Base-by-base conservation (phyloP, 2,329 filamentous ascomycete species). In the Coniochaeta pulveracea region DNA sequence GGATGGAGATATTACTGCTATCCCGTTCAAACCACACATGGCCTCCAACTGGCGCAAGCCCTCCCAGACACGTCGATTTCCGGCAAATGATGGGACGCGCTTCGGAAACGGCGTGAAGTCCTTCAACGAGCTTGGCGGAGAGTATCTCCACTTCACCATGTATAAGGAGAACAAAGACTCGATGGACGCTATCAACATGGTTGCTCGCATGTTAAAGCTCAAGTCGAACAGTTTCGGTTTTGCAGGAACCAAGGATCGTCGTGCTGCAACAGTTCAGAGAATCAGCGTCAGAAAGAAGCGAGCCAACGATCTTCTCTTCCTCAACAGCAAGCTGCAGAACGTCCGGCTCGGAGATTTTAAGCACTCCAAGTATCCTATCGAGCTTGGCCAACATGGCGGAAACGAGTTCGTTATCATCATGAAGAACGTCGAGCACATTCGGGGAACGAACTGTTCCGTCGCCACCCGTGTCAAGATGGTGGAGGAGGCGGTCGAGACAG, bases 111-210 rank as follows among this genome's bases (percentile, higher is more conserved):
- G 44, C 35, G 40, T 45, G 18, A 38, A 44, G 34, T 40, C 43
- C 18, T 42, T 45, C 19, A 18, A 30, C 33, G 40, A 42, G 43
- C 47, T 37, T 39, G 54, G 68, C n/a, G 85, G 82, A 12, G 80
- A 86, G 31, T 91, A 85, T 53, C 62, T 94, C 10, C 86, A 94
- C 54, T 93, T 94, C 54, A 89, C 84, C 1, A 66, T 95, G 33
- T 93, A 89, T 71, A 95, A 95, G 60, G 88, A 94, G 60, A 95
- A 95, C 60, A 88, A 89, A 51, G 88, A 95, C 51, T 95, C 88
- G 1, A 93, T 94, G 83, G 88, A 95, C 46, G 80, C 85, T 0
- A 67, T 93, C 34, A 79, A 75, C 34, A 84, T 81, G 47, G 69
- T 95, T 25, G 74, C 79, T 1, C 80, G 80, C 26, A 70, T 80